These are phyloP conservation scores for Elsinoe necatrix DNA, from an alignment of 2,329 filamentous ascomycete species.

Conservation along the genomic window DNA sequence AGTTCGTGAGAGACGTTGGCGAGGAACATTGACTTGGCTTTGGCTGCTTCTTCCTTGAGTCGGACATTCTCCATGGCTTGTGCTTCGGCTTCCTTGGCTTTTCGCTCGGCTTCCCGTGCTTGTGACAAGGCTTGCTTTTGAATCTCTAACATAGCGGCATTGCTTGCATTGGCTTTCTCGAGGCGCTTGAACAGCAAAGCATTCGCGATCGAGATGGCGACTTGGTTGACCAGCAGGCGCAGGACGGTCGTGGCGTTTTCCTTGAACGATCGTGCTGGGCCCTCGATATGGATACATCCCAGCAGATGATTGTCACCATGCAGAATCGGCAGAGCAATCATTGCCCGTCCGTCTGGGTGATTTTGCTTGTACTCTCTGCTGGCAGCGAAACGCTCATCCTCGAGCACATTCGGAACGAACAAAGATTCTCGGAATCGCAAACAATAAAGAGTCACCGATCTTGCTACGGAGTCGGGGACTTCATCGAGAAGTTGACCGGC, in stretches of 20 bases:
- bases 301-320: constrained; percentile 63
- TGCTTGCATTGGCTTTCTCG: constrained; percentile 69
- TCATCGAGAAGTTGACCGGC: constrained; percentile 57
- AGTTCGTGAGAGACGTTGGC: constrained; percentile 53
- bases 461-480: constrained; percentile 58
- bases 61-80: constrained; percentile 71
- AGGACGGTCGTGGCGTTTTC: constrained; percentile 52
- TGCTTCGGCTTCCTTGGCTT: constrained; percentile 67
- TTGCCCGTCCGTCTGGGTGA: constrained; percentile 62
- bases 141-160: constrained; percentile 66
- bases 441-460: constrained; percentile 69
- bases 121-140: constrained; percentile 67
- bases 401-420: constrained; percentile 63
- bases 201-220: constrained; percentile 57
- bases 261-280: constrained; percentile 66
- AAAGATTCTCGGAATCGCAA: constrained; percentile 67
- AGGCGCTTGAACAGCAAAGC: constrained; percentile 58
- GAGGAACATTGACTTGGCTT: constrained; percentile 70
- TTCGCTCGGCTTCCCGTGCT: constrained; percentile 63
- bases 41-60: constrained; percentile 73
- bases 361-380: constrained; percentile 51
- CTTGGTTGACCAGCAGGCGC: constrained; percentile 67
- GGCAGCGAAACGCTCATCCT: constrained; percentile 67
- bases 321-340: constrained; percentile 72
- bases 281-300: constrained; percentile 68